Conservation (phyloP, 2,329 filamentous ascomycete genomes). For the Alternaria hordeiaustralica region DNA sequence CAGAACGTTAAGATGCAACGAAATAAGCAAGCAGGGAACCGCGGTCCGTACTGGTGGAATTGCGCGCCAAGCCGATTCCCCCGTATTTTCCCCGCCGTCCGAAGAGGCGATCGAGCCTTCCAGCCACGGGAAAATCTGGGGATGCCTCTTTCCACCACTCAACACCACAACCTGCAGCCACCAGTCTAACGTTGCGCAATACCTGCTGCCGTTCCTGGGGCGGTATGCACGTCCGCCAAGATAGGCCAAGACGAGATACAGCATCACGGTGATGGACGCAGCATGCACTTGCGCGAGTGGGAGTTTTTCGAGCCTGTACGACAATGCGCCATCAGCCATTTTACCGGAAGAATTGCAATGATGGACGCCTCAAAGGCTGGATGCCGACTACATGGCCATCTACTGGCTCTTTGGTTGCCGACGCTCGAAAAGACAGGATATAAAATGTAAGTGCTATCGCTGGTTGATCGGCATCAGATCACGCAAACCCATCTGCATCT, state of each 20-base stretch:
- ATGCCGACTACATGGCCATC: background rate
- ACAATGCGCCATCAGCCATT: constrained; percentile 8
- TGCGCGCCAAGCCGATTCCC: constrained; percentile 1
- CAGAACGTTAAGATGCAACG: background rate
- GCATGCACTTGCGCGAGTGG: constrained; percentile 2
- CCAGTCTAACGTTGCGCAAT: constrained; percentile 8
- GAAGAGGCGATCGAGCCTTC: constrained; percentile 19
- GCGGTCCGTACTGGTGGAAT: constrained; percentile 9
- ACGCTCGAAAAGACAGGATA: background rate
- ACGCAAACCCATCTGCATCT: background rate
- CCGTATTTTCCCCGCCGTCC: constrained; percentile 15
- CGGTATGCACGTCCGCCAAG: constrained; percentile 9
- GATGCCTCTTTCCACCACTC: constrained; percentile 31
- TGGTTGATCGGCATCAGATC: background rate
- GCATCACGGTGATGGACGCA: constrained; percentile 1
- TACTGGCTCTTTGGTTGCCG: background rate
- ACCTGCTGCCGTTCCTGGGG: constrained; percentile 12
- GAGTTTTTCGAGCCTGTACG: constrained; percentile 2
- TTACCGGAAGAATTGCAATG: constrained; percentile 21
- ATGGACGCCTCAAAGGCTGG: background rate
- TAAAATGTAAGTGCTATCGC: constrained; percentile 1
- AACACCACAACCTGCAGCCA: constrained; percentile 16
- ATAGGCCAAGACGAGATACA: constrained; percentile 9
- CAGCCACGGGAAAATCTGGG: constrained; percentile 22
- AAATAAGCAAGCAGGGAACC: background rate